phyloP scores from a whole-genome alignment of 108 stramenopile species.

The Aurantiochytrium sp. region DNA sequence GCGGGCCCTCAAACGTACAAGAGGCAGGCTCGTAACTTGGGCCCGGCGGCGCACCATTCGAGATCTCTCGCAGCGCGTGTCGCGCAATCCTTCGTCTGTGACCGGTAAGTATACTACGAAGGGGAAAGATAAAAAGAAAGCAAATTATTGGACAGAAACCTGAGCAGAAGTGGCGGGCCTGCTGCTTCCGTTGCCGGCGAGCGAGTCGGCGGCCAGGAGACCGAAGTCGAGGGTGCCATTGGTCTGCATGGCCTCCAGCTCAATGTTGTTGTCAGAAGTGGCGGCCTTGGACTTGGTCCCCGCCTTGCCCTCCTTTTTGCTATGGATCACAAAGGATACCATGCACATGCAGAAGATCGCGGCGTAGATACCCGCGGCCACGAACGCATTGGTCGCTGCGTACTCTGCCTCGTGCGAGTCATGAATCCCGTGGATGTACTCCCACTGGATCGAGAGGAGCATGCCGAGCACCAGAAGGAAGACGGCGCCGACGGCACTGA shows the following conservation, averaged over 20 bases:
- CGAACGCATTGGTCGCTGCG: background rate
- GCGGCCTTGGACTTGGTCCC: background rate
- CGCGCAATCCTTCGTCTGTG: too few species aligned
- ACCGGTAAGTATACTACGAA: too few species aligned
- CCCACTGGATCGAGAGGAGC: background rate
- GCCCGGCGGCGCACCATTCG: too few species aligned
- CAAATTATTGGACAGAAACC: background rate
- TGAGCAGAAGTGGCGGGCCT: background rate
- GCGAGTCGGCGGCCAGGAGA: background rate
- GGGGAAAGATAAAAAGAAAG: too few species aligned
- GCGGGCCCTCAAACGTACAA: too few species aligned
- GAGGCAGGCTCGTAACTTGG: too few species aligned
- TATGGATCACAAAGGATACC: background rate
- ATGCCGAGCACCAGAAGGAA: background rate
- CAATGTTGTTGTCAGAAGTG: background rate
- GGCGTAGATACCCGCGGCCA: background rate
- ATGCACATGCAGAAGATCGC: background rate
- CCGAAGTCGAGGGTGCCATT: constrained; percentile 2
- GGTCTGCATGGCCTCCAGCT: background rate
- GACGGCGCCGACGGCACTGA: background rate
- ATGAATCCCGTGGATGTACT: constrained; percentile 20
- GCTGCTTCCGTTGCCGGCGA: background rate
- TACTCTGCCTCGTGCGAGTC: background rate
- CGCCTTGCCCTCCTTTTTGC: background rate
- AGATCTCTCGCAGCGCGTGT: too few species aligned